Evolutionary conservation across 2,329 filamentous ascomycete genomes (phyloP).

Genomic region (Aspergillus novoparasiticus): DNA sequence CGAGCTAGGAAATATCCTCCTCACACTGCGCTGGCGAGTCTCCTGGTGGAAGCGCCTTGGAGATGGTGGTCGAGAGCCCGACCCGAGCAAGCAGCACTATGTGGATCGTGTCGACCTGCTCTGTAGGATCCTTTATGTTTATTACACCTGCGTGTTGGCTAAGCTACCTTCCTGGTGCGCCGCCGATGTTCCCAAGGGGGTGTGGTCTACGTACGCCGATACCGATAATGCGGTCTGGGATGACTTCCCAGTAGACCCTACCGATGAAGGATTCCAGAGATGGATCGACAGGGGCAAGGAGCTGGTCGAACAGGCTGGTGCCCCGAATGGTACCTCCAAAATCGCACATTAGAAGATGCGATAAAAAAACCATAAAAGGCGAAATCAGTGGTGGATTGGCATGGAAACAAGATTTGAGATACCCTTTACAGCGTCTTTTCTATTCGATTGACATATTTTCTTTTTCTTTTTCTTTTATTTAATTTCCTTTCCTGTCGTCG

Average conservation of each 20-base stretch:
- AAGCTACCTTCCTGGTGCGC: constrained; percentile 45
- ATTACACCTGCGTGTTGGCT: constrained; percentile 47
- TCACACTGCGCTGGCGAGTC: constrained; percentile 48
- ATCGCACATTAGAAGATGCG: constrained; percentile 13
- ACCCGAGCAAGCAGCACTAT: constrained; percentile 43
- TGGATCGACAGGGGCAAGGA: constrained; percentile 46
- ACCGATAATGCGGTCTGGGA: constrained; percentile 44
- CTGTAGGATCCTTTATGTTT: constrained; percentile 50
- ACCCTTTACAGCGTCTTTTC: constrained; percentile 33
- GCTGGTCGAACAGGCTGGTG: constrained; percentile 45
- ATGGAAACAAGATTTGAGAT: constrained; percentile 36
- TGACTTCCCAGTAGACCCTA: constrained; percentile 44
- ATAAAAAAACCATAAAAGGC: background rate
- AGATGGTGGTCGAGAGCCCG: constrained; percentile 38
- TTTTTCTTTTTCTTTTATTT: background rate
- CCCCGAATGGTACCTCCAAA: constrained; percentile 33
- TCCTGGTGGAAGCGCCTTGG: constrained; percentile 50
- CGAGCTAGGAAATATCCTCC: constrained; percentile 44
- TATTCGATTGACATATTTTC: constrained; percentile 2
- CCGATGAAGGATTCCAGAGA: constrained; percentile 40
- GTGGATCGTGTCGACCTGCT: constrained; percentile 44
- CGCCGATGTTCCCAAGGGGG: constrained; percentile 40
- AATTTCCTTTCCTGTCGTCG: constrained; percentile 12
- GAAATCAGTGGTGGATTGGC: constrained; percentile 24
- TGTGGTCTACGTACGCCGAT: constrained; percentile 47